These are phyloP conservation scores for Suillus americanus DNA, from an alignment of 768 basidiomycete genomes.

Conservation along the genomic window DNA sequence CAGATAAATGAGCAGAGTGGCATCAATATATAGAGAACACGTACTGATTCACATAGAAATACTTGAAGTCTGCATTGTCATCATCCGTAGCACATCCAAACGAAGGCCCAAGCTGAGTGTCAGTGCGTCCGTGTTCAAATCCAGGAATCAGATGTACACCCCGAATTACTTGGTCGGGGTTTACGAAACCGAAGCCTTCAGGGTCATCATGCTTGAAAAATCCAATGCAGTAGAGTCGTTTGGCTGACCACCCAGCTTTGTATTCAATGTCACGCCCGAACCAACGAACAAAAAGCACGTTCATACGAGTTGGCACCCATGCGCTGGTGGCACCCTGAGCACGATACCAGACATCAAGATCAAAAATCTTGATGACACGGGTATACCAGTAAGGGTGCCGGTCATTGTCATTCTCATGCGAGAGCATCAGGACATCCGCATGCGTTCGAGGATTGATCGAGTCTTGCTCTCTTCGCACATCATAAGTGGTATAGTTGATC, in stretches of 20 bases:
- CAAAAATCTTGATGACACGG: conserved; percentile 32
- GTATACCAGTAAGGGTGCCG: conserved; percentile 6
- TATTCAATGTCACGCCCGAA: conserved; percentile 27
- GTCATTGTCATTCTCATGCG: conserved; percentile 17
- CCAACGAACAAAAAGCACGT: conserved; percentile 45
- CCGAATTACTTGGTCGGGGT: conserved; percentile 40
- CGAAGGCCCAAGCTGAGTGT: conserved; percentile 8
- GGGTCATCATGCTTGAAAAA: conserved; percentile 32
- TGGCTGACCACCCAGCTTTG: conserved; percentile 24
- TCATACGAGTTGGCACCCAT: conserved; percentile 20
- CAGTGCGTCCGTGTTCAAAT: conserved; percentile 27
- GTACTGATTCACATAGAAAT: conserved; percentile 35
- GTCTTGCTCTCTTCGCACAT: conserved; percentile 2
- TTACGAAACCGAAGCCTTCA: conserved; percentile 45
- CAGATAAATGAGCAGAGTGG: background rate
- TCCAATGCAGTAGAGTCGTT: conserved; percentile 36
- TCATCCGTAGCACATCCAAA: conserved; percentile 8
- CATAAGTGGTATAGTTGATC: conserved; percentile 8
- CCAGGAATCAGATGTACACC: conserved; percentile 43
- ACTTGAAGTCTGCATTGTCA: conserved; percentile 28
- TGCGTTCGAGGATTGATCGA: conserved; percentile 26
- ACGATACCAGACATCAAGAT: conserved; percentile 7
- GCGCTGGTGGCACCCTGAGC: background rate
- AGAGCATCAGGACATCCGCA: conserved; percentile 33
- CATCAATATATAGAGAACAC: conserved; percentile 6